Base-by-base conservation (phyloP, 1,284 basidiomycete species). In the Trametes hirsuta region DNA sequence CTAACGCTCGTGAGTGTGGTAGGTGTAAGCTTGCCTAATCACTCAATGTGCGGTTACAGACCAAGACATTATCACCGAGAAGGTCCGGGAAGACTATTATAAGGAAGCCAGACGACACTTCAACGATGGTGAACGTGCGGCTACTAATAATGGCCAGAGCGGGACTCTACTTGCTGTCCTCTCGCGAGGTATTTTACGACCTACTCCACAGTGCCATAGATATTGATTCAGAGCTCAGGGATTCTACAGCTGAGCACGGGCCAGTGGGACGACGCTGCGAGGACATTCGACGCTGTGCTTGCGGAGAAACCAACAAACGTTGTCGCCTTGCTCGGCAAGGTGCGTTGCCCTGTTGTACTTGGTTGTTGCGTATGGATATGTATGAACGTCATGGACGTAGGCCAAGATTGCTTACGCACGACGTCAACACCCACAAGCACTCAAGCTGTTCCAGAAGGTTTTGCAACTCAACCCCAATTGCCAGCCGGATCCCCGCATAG, bases 401-500 rank as follows among this genome's bases (percentile, higher is more conserved):
- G 95, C 91, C 0, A 84, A 94, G 52, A 89, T 96, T 62, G 80
- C 93, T 21, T 96, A 94, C 71, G 85, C 90, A 15, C 82, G 87
- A 61, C 82, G 92, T 48, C 85, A 90, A 62, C 93, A 86, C 68
- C 79, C 85, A n/a, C 86, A 88, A 49, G 88, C 95, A 0, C 81
- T 97, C 18, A 86, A 88, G 65, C 73, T 88, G 2, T 97, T 97
- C 73, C 95, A 97, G 72, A 85, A 88, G 57, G 87, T 95, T 12
- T 81, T 98, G 14, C 78, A 83, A 45, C 81, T 93, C 46, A 87
- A 86, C 53, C 94, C 95, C 0, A 76, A 82, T 12, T 92, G 91
- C 74, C 77, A 82, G 22, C 96, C 95, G 0, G 95, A 98, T 73
- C 95, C 95, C 34, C 84, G 95, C 14, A 91, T 97, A 65, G 95